A percentile compares a stretch with the other conserved stretches of the same genome.
phyloP scores from a whole-genome alignment of 2,329 filamentous ascomycete genomes.

The Didymellaceae sp. region DNA sequence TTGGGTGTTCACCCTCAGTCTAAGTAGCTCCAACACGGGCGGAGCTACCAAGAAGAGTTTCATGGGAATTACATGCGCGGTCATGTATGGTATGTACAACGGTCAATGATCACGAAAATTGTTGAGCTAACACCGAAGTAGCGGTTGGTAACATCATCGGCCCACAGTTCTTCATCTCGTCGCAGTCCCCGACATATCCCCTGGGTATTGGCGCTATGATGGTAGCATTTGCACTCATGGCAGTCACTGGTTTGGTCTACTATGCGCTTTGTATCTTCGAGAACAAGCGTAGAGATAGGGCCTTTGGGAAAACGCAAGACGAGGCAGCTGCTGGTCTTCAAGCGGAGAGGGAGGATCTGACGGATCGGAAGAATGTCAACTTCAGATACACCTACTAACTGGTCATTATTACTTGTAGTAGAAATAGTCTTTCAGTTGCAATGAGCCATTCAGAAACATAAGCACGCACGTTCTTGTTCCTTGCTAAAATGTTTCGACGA shows the following conservation, averaged over 20 bases:
- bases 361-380: background rate
- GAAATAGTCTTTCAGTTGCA: too few species aligned
- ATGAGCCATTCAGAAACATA: too few species aligned
- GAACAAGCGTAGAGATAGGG: background rate
- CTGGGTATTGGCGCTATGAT: conserved; percentile 3
- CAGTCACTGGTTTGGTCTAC: background rate
- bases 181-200: background rate
- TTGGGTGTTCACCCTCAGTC: conserved; percentile 2
- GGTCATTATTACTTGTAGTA: too few species aligned
- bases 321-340: background rate
- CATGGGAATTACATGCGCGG: background rate
- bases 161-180: conserved; percentile 6
- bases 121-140: background rate
- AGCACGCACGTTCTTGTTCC: too few species aligned
- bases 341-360: background rate
- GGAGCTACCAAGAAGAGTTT: conserved; percentile 4
- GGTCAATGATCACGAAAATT: too few species aligned
- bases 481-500: too few species aligned
- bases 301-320: background rate
- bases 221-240: conserved; percentile 1
- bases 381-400: background rate
- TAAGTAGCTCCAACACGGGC: conserved; percentile 4
- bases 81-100: background rate
- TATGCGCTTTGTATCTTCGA: background rate
- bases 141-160: conserved; percentile 4